Percentiles rank a stretch among this genome's conserved stretches.
These are phyloP conservation scores for Tetrapisispora fleetii DNA, from an alignment of 805 yeast genomes.

Conservation along the genomic window DNA sequence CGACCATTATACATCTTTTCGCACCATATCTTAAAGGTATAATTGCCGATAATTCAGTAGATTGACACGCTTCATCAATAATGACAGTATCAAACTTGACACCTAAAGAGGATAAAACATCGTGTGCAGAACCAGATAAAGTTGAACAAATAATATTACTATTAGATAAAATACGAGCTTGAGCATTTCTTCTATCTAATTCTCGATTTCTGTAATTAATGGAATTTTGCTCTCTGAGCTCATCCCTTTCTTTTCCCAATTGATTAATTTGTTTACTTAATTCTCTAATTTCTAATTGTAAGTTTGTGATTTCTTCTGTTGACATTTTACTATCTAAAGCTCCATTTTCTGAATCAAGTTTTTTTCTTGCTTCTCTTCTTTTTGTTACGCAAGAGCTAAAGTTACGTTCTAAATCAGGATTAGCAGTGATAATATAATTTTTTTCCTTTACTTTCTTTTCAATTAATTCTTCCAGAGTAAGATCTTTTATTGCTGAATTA, in stretches of 20 bases:
- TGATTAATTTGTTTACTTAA: constrained; percentile 55
- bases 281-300: constrained; percentile 44
- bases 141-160: constrained; percentile 90
- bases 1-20: constrained; percentile 87
- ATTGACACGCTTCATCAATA: constrained; percentile 95
- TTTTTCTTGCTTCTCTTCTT: constrained; percentile 44
- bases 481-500: constrained; percentile 68
- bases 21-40: constrained; percentile 92
- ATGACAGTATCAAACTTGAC: constrained; percentile 82
- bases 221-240: constrained; percentile 62
- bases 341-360: constrained; percentile 33
- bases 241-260: constrained; percentile 65
- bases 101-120: constrained; percentile 62
- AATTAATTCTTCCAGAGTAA: constrained; percentile 78
- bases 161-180: constrained; percentile 55
- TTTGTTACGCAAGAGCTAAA: constrained; percentile 46
- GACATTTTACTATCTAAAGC: constrained; percentile 37
- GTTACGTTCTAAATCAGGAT: constrained; percentile 38
- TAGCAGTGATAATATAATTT: constrained; percentile 28
- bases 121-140: constrained; percentile 89
- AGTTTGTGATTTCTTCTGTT: constrained; percentile 37
- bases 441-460: constrained; percentile 45
- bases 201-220: constrained; percentile 67
- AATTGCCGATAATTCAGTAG: constrained; percentile 84
- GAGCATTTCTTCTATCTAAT: constrained; percentile 63